These are phyloP conservation scores for Ceratobasidium theobromae DNA, from an alignment of 1,284 basidiomycete species.

Conservation along the genomic window DNA sequence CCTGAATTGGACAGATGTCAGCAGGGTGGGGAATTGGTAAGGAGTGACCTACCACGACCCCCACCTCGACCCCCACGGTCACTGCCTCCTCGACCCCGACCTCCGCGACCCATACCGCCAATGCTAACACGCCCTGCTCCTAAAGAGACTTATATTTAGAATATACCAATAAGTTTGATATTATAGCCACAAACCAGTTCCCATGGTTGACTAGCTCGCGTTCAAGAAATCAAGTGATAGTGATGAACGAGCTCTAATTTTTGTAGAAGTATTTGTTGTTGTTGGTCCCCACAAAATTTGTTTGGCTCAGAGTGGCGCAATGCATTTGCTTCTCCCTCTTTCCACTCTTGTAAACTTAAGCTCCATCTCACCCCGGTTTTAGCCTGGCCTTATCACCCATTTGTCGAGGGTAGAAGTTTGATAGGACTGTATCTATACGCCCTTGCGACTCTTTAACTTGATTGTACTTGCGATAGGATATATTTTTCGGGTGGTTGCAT, in stretches of 20 bases:
- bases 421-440: background rate
- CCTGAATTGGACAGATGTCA: constrained; percentile 33
- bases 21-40: background rate
- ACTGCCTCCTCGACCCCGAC: constrained; percentile 40
- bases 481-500: background rate
- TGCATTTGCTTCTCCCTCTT: constrained; percentile 4
- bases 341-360: constrained; percentile 21
- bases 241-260: constrained; percentile 31
- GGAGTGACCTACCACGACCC: constrained; percentile 22
- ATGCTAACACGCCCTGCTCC: constrained; percentile 42
- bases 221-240: background rate
- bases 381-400: background rate
- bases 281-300: constrained; percentile 1
- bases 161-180: background rate
- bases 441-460: background rate
- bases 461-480: background rate
- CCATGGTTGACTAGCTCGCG: constrained; percentile 1
- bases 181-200: background rate
- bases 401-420: background rate
- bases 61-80: constrained; percentile 41
- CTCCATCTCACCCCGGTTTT: background rate
- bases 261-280: constrained; percentile 20
- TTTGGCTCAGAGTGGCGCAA: constrained; percentile 26
- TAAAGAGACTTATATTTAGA: background rate
- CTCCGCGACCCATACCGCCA: constrained; percentile 42